These are phyloP conservation scores for Senecio squalidus DNA, from an alignment of 140 eudicot species.

Conservation along the genomic window DNA sequence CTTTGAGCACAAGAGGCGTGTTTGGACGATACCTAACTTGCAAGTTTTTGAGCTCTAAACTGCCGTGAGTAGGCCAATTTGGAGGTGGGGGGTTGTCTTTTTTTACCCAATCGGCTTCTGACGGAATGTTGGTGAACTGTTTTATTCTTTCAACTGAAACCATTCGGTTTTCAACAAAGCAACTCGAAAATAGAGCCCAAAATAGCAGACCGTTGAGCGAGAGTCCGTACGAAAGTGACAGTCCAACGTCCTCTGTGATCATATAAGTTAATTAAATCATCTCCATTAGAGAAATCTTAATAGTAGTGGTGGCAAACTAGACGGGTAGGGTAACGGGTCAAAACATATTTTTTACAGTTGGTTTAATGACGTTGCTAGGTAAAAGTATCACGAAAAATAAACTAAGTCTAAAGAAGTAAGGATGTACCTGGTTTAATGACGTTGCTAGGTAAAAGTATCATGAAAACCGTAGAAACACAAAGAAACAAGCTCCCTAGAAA, in stretches of 20 bases:
- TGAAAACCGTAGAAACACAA: conserved; percentile 50
- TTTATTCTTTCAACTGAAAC: conserved; percentile 85
- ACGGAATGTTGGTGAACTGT: conserved; percentile 61
- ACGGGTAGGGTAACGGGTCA: neutral
- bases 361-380: neutral
- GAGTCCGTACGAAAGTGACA: conserved; percentile 79
- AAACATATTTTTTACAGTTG: too few species aligned
- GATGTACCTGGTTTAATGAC: conserved; percentile 57
- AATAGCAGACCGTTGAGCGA: conserved; percentile 52
- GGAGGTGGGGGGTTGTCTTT: conserved; percentile 42
- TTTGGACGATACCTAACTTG: conserved; percentile 77
- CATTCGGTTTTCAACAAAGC: conserved; percentile 75
- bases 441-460: conserved; percentile 61
- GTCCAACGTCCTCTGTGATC: conserved; percentile 60
- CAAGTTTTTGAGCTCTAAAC: conserved; percentile 52
- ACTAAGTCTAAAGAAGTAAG: neutral
- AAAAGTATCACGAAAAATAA: neutral
- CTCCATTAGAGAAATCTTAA: conserved; percentile 10
- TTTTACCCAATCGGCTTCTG: conserved; percentile 72
- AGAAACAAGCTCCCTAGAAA: conserved; percentile 63
- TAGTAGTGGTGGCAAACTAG: neutral
- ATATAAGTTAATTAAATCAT: neutral
- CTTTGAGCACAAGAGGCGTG: conserved; percentile 77
- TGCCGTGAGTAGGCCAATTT: conserved; percentile 72
- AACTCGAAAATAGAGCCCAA: conserved; percentile 45